Percentiles rank a stretch among this genome's conserved stretches.
phyloP scores from a whole-genome alignment of 106 monocot species.

The Acorus gramineus region DNA sequence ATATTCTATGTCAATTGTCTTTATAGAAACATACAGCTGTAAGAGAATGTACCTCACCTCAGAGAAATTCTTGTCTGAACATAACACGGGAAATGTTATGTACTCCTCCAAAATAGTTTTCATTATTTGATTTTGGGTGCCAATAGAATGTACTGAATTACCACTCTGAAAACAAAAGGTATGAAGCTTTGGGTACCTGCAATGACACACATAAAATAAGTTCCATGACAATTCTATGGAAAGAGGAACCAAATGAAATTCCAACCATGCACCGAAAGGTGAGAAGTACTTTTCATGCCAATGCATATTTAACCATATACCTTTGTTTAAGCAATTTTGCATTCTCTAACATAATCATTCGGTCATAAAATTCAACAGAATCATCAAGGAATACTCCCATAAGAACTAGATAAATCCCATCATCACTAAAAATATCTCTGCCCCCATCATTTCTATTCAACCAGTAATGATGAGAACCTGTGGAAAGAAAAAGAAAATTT shows the following conservation, averaged over 20 bases:
- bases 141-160: constrained; percentile 12
- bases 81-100: constrained; percentile 41
- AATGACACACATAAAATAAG: neutral
- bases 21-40: too few species aligned
- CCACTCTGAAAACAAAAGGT: constrained; percentile 33
- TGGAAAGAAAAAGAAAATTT: neutral
- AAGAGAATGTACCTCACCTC: constrained; percentile 11
- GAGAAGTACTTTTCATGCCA: neutral
- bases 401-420: constrained; percentile 24
- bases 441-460: constrained; percentile 19
- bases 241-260: too few species aligned
- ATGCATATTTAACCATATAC: constrained; percentile 3
- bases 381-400: constrained; percentile 7
- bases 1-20: too few species aligned
- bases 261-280: too few species aligned
- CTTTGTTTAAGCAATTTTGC: constrained; percentile 32
- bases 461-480: constrained; percentile 44
- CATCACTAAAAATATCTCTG: constrained; percentile 3
- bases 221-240: neutral
- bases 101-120: constrained; percentile 34
- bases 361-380: constrained; percentile 6
- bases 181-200: constrained; percentile 32
- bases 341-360: constrained; percentile 16
- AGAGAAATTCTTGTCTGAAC: constrained; percentile 22
- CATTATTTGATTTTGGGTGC: constrained; percentile 9